Base-by-base conservation (phyloP, 495 filamentous ascomycete genomes). In the Aspergillus kassunensis region DNA sequence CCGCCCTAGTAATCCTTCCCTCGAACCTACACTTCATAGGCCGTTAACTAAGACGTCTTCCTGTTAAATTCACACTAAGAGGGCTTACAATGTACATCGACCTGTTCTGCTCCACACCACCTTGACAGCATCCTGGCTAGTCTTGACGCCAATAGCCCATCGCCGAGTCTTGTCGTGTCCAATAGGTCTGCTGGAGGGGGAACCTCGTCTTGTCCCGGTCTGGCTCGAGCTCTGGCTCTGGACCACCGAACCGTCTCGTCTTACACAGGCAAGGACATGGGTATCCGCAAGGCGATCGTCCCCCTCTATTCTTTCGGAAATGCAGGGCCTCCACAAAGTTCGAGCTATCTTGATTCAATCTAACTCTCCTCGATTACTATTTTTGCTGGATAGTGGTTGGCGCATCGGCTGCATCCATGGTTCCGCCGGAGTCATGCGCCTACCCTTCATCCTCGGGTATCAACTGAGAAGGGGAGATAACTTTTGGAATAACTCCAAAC, bases 391-490 rank as follows among this genome's bases (percentile, higher is more conserved):
- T 46, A 33, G 23, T 42, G 42, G 45, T 50, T 53, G 50, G 45
- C 23, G 12, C 23, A 36, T 36, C 36, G 25, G 43, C 45, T 20
- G 34, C 41, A 48, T 57, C 59, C 59, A 54, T 58, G 59, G 59
- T 51, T 53, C 21, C 35, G 29, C 20, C 31, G 21, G 41, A 46
- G 59, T 62, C 59, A 58, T 62, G 55, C 55, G 55, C 55, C 50
- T 48, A 39, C 50, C 48, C 48, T 44, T 51, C 48, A 30, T 33
- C 48, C 47, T 52, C 31, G 49, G 49, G 25, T 15, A 21, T 29
- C 37, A 37, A 33, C 37, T 51, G 18, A 24, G 18, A 31, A 13
- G 19, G 31, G 16, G 37, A 29, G 30, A 49, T 20, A 29, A 20
- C 34, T 3, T 20, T 42, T 18, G 12, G 30, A 3, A 33, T 33